phyloP scores from a whole-genome alignment of 1,139 yeast genomes.

The Candida sojae region DNA sequence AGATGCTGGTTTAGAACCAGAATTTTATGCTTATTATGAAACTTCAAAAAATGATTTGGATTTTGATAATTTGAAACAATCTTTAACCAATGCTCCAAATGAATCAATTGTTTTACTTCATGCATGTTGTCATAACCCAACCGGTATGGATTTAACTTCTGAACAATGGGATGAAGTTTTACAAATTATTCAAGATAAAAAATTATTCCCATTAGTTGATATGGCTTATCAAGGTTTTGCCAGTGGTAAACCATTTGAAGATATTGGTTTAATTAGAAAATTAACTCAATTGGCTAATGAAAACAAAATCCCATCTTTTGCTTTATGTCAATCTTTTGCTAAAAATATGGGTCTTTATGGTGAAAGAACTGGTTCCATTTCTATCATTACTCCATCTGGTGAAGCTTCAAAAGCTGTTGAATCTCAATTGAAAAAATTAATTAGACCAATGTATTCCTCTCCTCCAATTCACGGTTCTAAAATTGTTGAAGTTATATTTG shows the following conservation, averaged over 20 bases:
- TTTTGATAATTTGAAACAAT: conserved; percentile 49
- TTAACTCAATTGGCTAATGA: conserved; percentile 49
- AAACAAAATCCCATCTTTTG: conserved; percentile 53
- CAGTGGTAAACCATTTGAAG: conserved; percentile 63
- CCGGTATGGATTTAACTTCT: conserved; percentile 89
- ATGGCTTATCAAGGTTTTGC: conserved; percentile 98
- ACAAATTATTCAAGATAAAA: conserved; percentile 52
- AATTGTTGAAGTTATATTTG: conserved; percentile 75
- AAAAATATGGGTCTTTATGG: conserved; percentile 97
- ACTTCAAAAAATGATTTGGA: conserved; percentile 54
- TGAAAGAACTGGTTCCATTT: conserved; percentile 92
- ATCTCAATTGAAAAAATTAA: conserved; percentile 78
- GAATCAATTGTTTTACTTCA: conserved; percentile 77
- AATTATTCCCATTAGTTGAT: conserved; percentile 85
- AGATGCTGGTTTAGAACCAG: conserved; percentile 48
- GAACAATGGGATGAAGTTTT: conserved; percentile 84
- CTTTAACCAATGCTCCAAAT: conserved; percentile 41
- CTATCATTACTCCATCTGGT: conserved; percentile 54
- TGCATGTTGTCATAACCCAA: conserved; percentile 98
- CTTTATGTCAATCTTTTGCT: conserved; percentile 90
- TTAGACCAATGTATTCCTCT: conserved; percentile 86
- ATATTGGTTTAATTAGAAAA: conserved; percentile 51
- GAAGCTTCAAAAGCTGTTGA: conserved; percentile 53
- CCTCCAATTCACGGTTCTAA: conserved; percentile 96
- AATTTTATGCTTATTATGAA: conserved; percentile 54